Evolutionary conservation across 768 basidiomycete genomes (phyloP).

Genomic region (Tubosaeta sp.): DNA sequence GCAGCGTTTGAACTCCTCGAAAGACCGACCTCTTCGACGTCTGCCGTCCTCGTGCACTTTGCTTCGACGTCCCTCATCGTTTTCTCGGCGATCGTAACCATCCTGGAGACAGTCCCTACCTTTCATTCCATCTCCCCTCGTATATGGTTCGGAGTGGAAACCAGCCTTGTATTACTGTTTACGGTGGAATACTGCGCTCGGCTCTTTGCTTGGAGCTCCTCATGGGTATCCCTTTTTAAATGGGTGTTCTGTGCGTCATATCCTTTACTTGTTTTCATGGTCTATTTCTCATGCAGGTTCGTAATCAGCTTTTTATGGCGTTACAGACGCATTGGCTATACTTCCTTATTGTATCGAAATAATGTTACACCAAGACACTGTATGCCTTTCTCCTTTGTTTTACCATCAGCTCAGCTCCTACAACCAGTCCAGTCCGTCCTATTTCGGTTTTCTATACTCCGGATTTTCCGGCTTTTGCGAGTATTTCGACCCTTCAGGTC

Average conservation of each 20-base stretch:
- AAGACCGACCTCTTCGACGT: slow-evolving; percentile 67
- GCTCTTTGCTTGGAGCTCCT: slow-evolving; percentile 70
- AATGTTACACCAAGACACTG: slow-evolving; percentile 79
- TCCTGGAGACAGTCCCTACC: slow-evolving; percentile 75
- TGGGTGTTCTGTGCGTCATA: slow-evolving; percentile 64
- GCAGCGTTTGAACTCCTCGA: slow-evolving; percentile 71
- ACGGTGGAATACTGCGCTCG: slow-evolving; percentile 80
- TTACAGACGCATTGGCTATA: slow-evolving; percentile 83
- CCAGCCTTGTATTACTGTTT: slow-evolving; percentile 77
- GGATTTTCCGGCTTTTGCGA: slow-evolving; percentile 84
- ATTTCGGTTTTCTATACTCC: slow-evolving; percentile 87
- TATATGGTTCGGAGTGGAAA: slow-evolving; percentile 87
- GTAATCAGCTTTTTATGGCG: slow-evolving; percentile 68
- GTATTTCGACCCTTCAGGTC: slow-evolving; percentile 90
- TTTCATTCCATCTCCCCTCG: slow-evolving; percentile 66
- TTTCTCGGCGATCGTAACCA: slow-evolving; percentile 68
- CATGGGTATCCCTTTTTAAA: slow-evolving; percentile 53
- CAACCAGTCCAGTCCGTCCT: slow-evolving; percentile 57
- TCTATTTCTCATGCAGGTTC: not conserved
- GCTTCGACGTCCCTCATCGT: slow-evolving; percentile 68
- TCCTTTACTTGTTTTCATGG: not conserved
- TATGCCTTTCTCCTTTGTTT: slow-evolving; percentile 32
- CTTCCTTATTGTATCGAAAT: slow-evolving; percentile 89
- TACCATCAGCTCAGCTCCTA: not conserved
- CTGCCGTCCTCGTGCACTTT: slow-evolving; percentile 75